Base-by-base conservation (phyloP, 75 land plant genomes). In the Selaginella tamariscina region DNA sequence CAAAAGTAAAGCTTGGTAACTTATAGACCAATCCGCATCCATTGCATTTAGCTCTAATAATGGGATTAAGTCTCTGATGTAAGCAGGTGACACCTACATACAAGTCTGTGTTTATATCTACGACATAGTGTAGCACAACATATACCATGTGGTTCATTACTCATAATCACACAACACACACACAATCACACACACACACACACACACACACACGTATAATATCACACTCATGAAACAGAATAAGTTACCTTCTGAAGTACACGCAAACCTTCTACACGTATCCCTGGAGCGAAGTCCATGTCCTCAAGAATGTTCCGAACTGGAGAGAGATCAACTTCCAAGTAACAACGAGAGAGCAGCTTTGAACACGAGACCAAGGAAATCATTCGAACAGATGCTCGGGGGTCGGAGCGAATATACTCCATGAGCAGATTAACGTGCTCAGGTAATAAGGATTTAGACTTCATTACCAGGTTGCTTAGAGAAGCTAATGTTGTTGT, bases 401-500 rank as follows among this genome's bases (percentile, higher is more conserved):
- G 56, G 65, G 71, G 65, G 56, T 83, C 77, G 29, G 66, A 68
- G 62, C 30, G 60, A 30, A 81, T 32, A 76, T 83, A 83, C 24
- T 73, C 69, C 22, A 77, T 21, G 22, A 88, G 76, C 66, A 86
- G 66, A 29, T 78, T 72, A 26, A 81, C 84, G 80, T 83, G 83
- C 66, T 55, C 23, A 31, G 56, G 24, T n/a, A 1, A 1, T 29
- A 9, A 54, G 2, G 29, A 23, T 9, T 59, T 59, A 2, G 65
- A 8, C 33, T 62, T 70, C n/a, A 71, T 70, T 27, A 86, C 91
- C 32, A 91, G 78, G 69, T 73, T 82, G 26, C 91, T 71, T 20
- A 91, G 86, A 65, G 91, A 71, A 27, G 76, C 65, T 59, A 86
- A 71, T 69, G 82, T 73, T 21, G 75, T 78, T 33, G 71, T 65